Percentiles rank a stretch among this genome's conserved stretches.
Conservation (phyloP, 192 early-diverging fungal genomes). For the Linderina pennispora region DNA sequence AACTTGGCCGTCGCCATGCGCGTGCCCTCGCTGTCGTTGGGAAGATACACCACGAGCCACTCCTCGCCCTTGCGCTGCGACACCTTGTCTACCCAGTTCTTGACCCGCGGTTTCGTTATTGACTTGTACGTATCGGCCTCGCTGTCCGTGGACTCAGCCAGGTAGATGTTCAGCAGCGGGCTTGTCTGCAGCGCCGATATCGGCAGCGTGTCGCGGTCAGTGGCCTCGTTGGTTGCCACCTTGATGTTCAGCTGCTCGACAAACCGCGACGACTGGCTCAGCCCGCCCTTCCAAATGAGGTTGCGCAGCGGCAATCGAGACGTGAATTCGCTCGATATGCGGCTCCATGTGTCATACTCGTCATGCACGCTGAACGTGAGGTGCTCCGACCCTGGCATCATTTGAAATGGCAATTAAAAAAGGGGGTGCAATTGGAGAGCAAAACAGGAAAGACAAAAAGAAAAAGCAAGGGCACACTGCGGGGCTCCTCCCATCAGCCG, state of each 20-base stretch:
- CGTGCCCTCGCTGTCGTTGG: constrained; percentile 49
- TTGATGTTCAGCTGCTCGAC: constrained; percentile 58
- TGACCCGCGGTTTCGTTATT: constrained; percentile 27
- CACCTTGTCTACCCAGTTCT: constrained; percentile 25
- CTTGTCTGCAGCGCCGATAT: constrained; percentile 1
- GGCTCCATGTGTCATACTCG: constrained; percentile 49
- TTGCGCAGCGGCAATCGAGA: constrained; percentile 74
- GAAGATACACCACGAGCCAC: constrained; percentile 81
- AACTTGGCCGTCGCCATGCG: constrained; percentile 44
- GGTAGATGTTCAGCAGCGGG: constrained; percentile 24
- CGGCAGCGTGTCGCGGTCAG: constrained; percentile 36
- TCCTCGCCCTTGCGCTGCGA: constrained; percentile 53
- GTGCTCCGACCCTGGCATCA: constrained; percentile 19
- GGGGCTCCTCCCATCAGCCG: no score
- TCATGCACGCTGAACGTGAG: constrained; percentile 19
- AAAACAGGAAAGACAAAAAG: no score
- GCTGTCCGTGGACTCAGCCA: constrained; percentile 13
- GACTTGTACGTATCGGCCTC: constrained; percentile 42
- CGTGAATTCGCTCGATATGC: constrained; percentile 58
- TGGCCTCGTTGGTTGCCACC: constrained; percentile 1
- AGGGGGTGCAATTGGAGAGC: no score
- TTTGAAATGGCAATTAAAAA: no score
- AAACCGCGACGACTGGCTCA: constrained; percentile 54
- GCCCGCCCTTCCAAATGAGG: constrained; percentile 69
- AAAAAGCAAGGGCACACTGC: no score